Evolutionary conservation across 2,329 filamentous ascomycete species (phyloP).

Genomic region (Didymella lethalis): DNA sequence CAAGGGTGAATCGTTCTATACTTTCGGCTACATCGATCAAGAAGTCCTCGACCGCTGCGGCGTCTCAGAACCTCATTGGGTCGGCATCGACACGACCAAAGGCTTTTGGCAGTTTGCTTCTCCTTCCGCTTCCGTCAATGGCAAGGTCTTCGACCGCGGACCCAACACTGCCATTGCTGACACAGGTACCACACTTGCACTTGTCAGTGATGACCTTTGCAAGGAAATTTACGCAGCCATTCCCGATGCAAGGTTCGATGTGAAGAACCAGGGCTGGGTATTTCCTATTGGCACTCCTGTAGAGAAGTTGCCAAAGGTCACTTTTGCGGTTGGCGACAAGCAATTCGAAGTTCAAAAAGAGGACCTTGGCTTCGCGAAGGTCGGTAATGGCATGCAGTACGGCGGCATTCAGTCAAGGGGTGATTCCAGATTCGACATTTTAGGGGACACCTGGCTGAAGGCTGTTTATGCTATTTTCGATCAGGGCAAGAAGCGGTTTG

Average conservation of each 20-base stretch:
- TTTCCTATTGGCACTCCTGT: slow-evolving; percentile 64
- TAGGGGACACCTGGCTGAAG: slow-evolving; percentile 71
- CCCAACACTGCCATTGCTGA: slow-evolving; percentile 74
- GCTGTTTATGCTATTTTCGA: slow-evolving; percentile 72
- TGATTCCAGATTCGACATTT: slow-evolving; percentile 63
- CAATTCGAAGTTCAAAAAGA: slow-evolving; percentile 69
- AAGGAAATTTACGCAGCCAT: slow-evolving; percentile 71
- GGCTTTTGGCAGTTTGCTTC: slow-evolving; percentile 75
- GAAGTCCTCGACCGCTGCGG: slow-evolving; percentile 64
- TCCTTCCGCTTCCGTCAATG: slow-evolving; percentile 64
- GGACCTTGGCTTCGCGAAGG: slow-evolving; percentile 66
- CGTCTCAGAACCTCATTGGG: slow-evolving; percentile 65
- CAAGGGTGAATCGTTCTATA: slow-evolving; percentile 67
- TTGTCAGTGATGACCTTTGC: slow-evolving; percentile 69
- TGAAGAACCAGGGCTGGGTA: slow-evolving; percentile 67
- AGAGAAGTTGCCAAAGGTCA: slow-evolving; percentile 66
- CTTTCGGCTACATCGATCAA: slow-evolving; percentile 75
- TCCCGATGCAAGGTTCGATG: slow-evolving; percentile 62
- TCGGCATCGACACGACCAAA: slow-evolving; percentile 67
- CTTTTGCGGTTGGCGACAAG: slow-evolving; percentile 69
- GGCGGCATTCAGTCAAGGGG: slow-evolving; percentile 69
- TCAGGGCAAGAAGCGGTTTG: slow-evolving; percentile 66
- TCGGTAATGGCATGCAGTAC: slow-evolving; percentile 64
- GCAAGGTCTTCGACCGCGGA: slow-evolving; percentile 58
- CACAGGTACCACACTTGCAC: slow-evolving; percentile 73